Evolutionary conservation across 2,329 filamentous ascomycete species (phyloP).

Genomic region (Cladophialophora yegresii): DNA sequence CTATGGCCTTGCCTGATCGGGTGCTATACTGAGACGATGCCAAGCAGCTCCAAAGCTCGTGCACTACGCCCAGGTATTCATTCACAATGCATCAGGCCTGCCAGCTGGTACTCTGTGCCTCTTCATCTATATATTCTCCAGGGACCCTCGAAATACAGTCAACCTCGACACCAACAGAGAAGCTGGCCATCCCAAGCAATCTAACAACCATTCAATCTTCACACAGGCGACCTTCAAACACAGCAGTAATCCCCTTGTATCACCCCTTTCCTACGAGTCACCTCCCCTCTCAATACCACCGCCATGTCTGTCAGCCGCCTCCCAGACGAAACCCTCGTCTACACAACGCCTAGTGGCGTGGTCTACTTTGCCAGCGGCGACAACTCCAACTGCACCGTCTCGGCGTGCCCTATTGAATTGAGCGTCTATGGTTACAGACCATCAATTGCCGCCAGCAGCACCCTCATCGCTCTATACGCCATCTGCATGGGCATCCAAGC

Average conservation of each 20-base stretch:
- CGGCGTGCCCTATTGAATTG: conserved; percentile 44
- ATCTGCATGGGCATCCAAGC: conserved; percentile 46
- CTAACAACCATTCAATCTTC: neutral
- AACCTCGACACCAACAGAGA: neutral
- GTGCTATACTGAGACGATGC: neutral
- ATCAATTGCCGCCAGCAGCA: conserved; percentile 45
- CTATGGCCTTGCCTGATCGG: neutral
- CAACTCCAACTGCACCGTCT: conserved; percentile 33
- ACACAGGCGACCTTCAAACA: neutral
- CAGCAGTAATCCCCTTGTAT: neutral
- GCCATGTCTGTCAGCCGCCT: neutral
- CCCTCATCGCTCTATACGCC: conserved; percentile 49
- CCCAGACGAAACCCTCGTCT: conserved; percentile 1
- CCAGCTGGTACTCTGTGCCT: neutral
- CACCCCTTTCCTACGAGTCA: neutral
- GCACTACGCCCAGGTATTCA: neutral
- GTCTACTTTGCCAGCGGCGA: conserved; percentile 25
- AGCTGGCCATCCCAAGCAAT: neutral
- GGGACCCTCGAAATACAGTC: neutral
- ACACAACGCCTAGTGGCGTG: conserved; percentile 21
- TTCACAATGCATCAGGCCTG: neutral
- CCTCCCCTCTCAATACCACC: no score
- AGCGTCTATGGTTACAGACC: conserved; percentile 51
- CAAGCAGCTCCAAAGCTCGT: neutral
- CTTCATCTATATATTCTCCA: conserved; percentile 15